Conservation (phyloP, 2,329 filamentous ascomycete species). For the Xylariales sp. region DNA sequence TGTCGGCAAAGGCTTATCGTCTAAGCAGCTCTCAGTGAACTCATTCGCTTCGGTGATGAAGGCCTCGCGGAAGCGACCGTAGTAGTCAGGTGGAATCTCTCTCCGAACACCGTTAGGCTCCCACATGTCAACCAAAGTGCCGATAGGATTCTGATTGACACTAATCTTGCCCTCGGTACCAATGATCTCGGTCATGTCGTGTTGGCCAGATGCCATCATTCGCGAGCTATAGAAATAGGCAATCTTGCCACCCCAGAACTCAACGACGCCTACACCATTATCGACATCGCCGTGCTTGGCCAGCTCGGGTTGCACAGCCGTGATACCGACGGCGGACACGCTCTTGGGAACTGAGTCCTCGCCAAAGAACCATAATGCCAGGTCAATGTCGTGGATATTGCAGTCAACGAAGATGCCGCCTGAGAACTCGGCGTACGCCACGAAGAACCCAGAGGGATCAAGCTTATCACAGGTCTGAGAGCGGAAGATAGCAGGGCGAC, state of each 20-base stretch:
- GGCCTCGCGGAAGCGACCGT: conserved; percentile 56
- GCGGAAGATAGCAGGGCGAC: conserved; percentile 55
- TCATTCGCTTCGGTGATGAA: conserved; percentile 62
- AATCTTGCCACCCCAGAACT: conserved; percentile 60
- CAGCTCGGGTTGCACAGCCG: conserved; percentile 54
- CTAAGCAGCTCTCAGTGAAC: conserved; percentile 42
- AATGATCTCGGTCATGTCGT: conserved; percentile 63
- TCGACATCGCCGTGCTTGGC: conserved; percentile 55
- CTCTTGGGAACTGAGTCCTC: conserved; percentile 49
- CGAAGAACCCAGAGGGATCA: conserved; percentile 63
- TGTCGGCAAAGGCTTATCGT: neutral
- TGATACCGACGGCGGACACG: conserved; percentile 52
- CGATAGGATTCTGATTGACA: conserved; percentile 54
- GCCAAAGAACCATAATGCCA: conserved; percentile 60
- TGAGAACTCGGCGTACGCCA: conserved; percentile 59
- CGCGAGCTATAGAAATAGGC: conserved; percentile 59
- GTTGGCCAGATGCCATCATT: conserved; percentile 66
- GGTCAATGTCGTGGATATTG: conserved; percentile 66
- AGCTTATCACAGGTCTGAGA: conserved; percentile 65
- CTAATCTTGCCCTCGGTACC: conserved; percentile 60
- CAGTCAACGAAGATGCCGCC: conserved; percentile 69
- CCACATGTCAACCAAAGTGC: conserved; percentile 51
- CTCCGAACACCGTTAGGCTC: conserved; percentile 48
- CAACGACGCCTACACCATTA: conserved; percentile 59
- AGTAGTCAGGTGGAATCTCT: conserved; percentile 59